Conservation (phyloP, 2,329 filamentous ascomycete species). For the Penicillium janthinellum region DNA sequence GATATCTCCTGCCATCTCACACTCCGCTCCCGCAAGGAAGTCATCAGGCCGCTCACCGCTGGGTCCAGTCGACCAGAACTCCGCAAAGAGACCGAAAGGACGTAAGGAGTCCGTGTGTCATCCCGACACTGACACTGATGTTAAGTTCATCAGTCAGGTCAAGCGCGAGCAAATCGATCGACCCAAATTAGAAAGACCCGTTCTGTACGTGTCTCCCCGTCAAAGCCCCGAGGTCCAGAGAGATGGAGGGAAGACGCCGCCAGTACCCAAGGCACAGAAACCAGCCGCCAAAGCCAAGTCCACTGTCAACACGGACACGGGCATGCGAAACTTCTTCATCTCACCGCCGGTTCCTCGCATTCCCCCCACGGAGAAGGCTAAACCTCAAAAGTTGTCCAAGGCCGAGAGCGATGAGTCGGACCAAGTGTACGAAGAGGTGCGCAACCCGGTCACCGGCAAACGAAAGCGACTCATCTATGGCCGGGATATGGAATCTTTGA, state of each 20-base stretch:
- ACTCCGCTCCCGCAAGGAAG: neutral
- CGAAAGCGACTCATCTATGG: conserved; percentile 6
- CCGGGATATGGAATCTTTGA: neutral
- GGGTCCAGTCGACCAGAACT: neutral
- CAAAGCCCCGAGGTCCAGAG: neutral
- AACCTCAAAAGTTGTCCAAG: neutral
- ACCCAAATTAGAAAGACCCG: neutral
- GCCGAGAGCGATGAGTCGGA: neutral
- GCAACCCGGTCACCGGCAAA: conserved; percentile 5
- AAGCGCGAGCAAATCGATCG: neutral
- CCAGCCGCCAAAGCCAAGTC: neutral
- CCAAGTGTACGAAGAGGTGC: conserved; percentile 10
- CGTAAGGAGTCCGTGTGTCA: neutral
- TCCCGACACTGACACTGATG: neutral
- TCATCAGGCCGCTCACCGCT: neutral
- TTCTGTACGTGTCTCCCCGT: neutral
- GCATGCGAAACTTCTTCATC: neutral
- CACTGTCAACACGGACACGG: neutral
- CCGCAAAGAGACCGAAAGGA: neutral
- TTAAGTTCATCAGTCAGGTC: conserved; percentile 3
- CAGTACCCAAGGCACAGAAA: neutral
- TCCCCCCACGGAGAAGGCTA: neutral
- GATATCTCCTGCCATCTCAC: neutral
- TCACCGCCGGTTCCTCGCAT: too few species aligned
- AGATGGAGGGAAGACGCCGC: neutral